Base-by-base conservation (phyloP, 2,329 filamentous ascomycete species). In the Phialophora tarda region DNA sequence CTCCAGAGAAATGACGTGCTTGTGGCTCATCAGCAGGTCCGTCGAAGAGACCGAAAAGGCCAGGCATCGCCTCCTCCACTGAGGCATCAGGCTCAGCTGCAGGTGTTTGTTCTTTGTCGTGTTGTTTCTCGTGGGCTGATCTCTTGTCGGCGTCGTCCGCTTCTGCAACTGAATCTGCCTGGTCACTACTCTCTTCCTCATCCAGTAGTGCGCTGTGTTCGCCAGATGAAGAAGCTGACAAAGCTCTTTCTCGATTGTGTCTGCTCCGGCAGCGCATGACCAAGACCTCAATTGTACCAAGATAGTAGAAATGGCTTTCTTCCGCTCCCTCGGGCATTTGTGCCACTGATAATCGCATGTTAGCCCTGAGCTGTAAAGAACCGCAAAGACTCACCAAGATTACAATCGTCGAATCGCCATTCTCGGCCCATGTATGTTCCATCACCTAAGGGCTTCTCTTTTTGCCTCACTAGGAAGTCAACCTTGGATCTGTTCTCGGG, bases 321-420 rank as follows among this genome's bases (percentile, higher is more conserved):
- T 67, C 64, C 21, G 66, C 62, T 21, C 65, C 67, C 34, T 55
- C 48, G 28, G 70, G 69, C 10, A 66, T n/a, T 48, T 68, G 48
- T 4, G 65, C 28, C 17, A 72, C 70, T 71, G 44, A n/a, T 28
- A 34, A 23, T 23, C 23, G n/a, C 32, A 1, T 11, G 34, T 71
- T 24, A 69, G 64, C 57, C 23, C 17, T n/a, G 23, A 34, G 12
- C 12, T 21, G 14, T 48, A 21, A 23, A 47, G 2, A 23, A 28
- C 14, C 24, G 8, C 47, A 38, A 12, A 48, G 44, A 71, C 77
- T 69, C 72, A 85, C 83, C 78, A 64, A 80, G 79, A 54, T 82
- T 80, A 26, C 85, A 76, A 50, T 79, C 78, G 51, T 82, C 80
- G 69, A 86, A 87, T 4, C 78, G 79, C 85, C 84, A 86, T 47